Evolutionary conservation across 345 rosid genomes (phyloP), one percentile per base, ranked within the genome.

Genomic region (Excoecaria agallocha): DNA sequence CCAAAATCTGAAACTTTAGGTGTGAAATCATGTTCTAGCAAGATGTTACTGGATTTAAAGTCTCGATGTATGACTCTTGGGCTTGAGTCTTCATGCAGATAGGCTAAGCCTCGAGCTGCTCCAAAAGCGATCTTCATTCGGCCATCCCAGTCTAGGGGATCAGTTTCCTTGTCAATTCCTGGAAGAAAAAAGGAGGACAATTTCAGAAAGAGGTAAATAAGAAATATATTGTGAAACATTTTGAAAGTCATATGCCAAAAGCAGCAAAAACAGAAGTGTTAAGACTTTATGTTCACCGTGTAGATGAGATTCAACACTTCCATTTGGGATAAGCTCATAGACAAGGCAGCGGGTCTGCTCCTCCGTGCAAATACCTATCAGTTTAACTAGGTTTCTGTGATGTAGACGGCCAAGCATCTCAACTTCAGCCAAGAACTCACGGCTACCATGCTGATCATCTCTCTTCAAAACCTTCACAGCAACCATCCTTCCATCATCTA

Each of bases 321-420:
- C 91, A 77, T 87, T 88, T 0, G 89, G 90, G 63, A 90, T 83
- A 55, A 88, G 92, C 83, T 88, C 95, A 66, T 88, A 90, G 62
- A 90, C 88, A 7, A 90, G 81, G 82, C 95, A 86, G 16, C 89
- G 89, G 17, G 58, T 63, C 35, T 76, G 74, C 12, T 75, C 86
- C 60, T 88, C 90, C 0, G 82, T 71, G 84, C 92, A 87, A 51
- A 86, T 88, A 43, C 92, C 95, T 52, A 87, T 82, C 68, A 90
- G 69, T 59, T 86, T 86, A 54, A 90, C 95, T 39, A 90, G 79
- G 78, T 90, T 90, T 72, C 95, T 84, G 78, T 90, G 95, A 77
- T 90, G 95, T 74, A 90, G 85, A 57, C 92, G 91, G 83, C 92
- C 80, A 66, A 90, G 89, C 92, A 90, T 90, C 83, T 90, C 95